Base-by-base conservation (phyloP, 495 filamentous ascomycete genomes). In the Penicillium atrosanguineum region DNA sequence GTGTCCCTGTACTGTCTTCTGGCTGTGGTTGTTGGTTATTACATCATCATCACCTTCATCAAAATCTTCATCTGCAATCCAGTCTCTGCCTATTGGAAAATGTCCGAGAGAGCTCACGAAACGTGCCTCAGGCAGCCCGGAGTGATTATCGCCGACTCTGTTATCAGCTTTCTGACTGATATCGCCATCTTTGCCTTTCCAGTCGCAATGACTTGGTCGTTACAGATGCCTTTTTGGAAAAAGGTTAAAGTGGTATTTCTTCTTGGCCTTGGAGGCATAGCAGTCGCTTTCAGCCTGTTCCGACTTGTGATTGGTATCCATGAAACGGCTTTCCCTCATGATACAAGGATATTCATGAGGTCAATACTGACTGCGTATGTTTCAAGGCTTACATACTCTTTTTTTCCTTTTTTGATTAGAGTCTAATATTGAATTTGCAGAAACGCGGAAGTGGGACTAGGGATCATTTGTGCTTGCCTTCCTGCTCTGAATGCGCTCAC, bases 1-100 rank as follows among this genome's bases (percentile, higher is more conserved):
- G 36, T 68, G 15, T 43, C 48, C 37, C 53, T 69, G 6, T 56
- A 65, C 46, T 55, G 60, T 51, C 49, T 68, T 39, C 61, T 71
- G n/a, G 66, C 42, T 23, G 21, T 56, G 25, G 57, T 69, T n/a
- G 34, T 69, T 9, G 50, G 44, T 4, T 71, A 67, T 42, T 71
- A 71, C 50, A 26, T 59, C 11, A 51, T 60, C 38, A 59, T 61
- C 44, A 46, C 63, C 19, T 47, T 65, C 41, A 56, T 69, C 46
- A 71, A 71, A 44, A 58, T 61, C 39, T 54, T 55, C 9, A 69
- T 67, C 19, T 71, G 68, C 53, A 48, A 52, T 21, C 68, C 68
- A 0, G 53, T 69, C 14, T 39, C 42, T 14, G 52, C 57, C 19
- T 70, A 66, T 39, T 68, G 64, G 67, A 38, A 44, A 23, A n/a